Base-by-base conservation (phyloP, 441 rosid genomes). In the Adansonia grandidieri region DNA sequence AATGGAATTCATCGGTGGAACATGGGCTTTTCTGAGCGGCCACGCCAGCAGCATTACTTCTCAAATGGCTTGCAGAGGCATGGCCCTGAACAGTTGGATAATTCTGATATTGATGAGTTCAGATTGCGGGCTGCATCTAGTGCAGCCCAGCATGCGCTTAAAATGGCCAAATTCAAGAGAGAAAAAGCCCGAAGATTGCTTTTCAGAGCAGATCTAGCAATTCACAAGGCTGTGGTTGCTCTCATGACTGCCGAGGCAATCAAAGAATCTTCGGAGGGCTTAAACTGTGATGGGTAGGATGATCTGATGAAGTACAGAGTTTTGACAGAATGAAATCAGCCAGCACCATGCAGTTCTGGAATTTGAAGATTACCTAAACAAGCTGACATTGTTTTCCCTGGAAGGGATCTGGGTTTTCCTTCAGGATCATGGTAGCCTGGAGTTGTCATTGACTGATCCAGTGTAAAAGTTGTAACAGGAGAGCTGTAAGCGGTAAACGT, bases 201-300 rank as follows among this genome's bases (percentile, higher is more conserved):
- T 65, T 86, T 84, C 85, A 83, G 80, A 85, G 99, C 98, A 75
- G 98, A 94, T 84, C 80, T 93, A 80, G 93, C 95, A 19, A 89
- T 94, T 66, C 97, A 94, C 88, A 94, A 87, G 87, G 99, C 98
- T 76, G 95, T 90, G 77, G 89, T 87, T 81, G 92, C 97, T 77
- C 89, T 93, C 79, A 88, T 89, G 92, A 91, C 88, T 80, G 98
- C 97, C 9, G 97, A 94, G 78, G 98, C 98, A 7, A 84, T 91
- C 17, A 91, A 84, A 85, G 91, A 85, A 78, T 82, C 93, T 64
- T 87, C 84, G 17, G 84, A 79, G 81, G 87, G 88, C 74, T 70
- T 77, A 14, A 71, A 65, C 42, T 48, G 70, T 65, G 70, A 40
- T 2, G 11, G 69, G 70, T 65, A 65, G 70, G n/a, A 71, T 19